Conservation (phyloP, 345 rosid species). For the Psidium friedrichsthalianum region DNA sequence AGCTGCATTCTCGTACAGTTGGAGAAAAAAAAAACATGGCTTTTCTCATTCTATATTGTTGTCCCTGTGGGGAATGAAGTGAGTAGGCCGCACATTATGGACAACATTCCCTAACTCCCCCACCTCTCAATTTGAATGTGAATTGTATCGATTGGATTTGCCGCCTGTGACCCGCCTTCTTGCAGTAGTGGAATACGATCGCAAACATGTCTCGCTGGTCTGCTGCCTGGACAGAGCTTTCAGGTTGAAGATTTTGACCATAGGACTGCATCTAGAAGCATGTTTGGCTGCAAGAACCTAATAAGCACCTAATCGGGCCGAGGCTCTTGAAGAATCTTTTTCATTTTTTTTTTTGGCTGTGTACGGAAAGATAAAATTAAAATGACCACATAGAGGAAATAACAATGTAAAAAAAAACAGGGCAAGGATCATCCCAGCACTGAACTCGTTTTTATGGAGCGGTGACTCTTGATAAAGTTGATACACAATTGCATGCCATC, state of each 20-base stretch:
- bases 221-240: neutral
- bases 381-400: neutral
- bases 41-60: neutral
- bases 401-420: too few relatives aligned
- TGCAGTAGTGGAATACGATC: too few relatives aligned
- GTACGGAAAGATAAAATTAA: neutral
- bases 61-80: neutral
- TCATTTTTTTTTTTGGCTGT: neutral
- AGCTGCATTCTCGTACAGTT: neutral
- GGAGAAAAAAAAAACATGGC: neutral
- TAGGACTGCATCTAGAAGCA: neutral
- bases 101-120: neutral
- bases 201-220: too few relatives aligned
- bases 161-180: too few relatives aligned
- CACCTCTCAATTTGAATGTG: neutral
- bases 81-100: neutral
- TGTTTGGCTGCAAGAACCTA: too few relatives aligned
- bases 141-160: neutral
- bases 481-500: accelerated
- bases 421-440: too few relatives aligned
- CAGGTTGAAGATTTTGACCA: neutral
- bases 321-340: neutral
- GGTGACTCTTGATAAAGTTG: neutral
- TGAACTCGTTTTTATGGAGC: too few relatives aligned
- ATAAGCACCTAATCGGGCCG: too few relatives aligned